phyloP scores from a whole-genome alignment of 164 flowering plant genomes.

The Tetrastigma voinierianum region DNA sequence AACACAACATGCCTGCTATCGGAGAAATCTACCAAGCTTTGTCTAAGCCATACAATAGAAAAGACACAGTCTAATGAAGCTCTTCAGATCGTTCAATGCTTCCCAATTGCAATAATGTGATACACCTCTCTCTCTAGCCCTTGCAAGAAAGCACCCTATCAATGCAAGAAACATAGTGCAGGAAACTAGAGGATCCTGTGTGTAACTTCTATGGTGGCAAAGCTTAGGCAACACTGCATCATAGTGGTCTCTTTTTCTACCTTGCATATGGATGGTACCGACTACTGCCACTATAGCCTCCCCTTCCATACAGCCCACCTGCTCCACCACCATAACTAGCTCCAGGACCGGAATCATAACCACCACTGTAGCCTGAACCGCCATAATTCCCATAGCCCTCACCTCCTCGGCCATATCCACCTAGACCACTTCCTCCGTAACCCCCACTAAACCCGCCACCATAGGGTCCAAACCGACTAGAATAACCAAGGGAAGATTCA shows the following conservation, averaged over 20 bases:
- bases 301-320: constrained; percentile 73
- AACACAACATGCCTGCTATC: too few species aligned
- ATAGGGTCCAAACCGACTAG: constrained; percentile 58
- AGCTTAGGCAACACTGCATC: constrained; percentile 31
- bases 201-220: constrained; percentile 42
- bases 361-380: constrained; percentile 51
- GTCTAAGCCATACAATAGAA: constrained; percentile 20
- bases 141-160: constrained; percentile 25
- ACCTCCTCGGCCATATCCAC: constrained; percentile 54
- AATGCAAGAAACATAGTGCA: constrained; percentile 12
- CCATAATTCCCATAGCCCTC: constrained; percentile 65
- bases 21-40: constrained; percentile 9
- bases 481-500: constrained; percentile 45
- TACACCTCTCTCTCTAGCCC: constrained; percentile 28
- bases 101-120: constrained; percentile 7
- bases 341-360: constrained; percentile 78
- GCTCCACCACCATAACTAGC: constrained; percentile 71
- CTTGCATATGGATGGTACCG: constrained; percentile 90
- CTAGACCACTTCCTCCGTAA: constrained; percentile 50
- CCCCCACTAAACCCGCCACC: constrained; percentile 60
- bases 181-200: constrained; percentile 33
- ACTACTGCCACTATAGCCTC: constrained; percentile 85
- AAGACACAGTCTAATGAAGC: constrained; percentile 10
- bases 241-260: constrained; percentile 37
- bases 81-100: constrained; percentile 17